Percentiles rank a stretch among this genome's conserved stretches.
phyloP scores from a whole-genome alignment of 139 green algal genomes.

The Haematococcus sp. region DNA sequence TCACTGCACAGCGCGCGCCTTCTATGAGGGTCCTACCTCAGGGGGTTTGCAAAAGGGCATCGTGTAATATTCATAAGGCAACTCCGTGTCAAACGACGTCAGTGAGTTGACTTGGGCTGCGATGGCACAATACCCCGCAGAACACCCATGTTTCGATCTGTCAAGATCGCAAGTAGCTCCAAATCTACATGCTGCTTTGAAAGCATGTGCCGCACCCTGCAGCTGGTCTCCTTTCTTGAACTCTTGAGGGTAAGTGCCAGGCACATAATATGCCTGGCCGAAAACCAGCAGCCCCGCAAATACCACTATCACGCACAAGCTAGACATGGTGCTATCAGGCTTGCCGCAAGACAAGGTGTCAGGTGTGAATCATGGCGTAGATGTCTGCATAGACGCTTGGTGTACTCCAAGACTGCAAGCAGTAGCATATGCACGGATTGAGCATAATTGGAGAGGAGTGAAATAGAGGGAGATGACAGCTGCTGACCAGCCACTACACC shows the following conservation, averaged over 20 bases:
- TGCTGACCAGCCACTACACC: too few relatives aligned
- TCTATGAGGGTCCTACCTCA: too few relatives aligned
- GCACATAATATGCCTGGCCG: conserved; percentile 61
- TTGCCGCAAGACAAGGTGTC: too few relatives aligned
- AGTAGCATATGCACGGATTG: too few relatives aligned
- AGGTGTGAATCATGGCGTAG: too few relatives aligned
- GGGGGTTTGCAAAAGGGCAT: conserved; percentile 91
- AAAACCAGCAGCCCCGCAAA: not conserved
- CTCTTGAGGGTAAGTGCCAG: conserved; percentile 79
- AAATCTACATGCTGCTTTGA: not conserved
- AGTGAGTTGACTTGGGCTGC: conserved; percentile 81
- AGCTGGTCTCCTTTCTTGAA: conserved; percentile 55
- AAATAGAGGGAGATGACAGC: too few relatives aligned
- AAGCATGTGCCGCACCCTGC: conserved; percentile 36
- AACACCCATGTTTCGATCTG: not conserved
- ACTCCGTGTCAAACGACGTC: conserved; percentile 86
- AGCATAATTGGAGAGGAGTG: too few relatives aligned
- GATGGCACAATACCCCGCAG: not conserved
- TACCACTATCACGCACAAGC: too few relatives aligned
- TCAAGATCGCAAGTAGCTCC: not conserved
- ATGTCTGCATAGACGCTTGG: too few relatives aligned
- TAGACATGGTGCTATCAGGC: too few relatives aligned
- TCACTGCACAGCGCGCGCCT: too few relatives aligned
- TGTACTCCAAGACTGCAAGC: too few relatives aligned
- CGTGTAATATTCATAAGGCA: conserved; percentile 93